Evolutionary conservation across 2,329 filamentous ascomycete genomes (phyloP).

Genomic region (Pezicula rhizophila): DNA sequence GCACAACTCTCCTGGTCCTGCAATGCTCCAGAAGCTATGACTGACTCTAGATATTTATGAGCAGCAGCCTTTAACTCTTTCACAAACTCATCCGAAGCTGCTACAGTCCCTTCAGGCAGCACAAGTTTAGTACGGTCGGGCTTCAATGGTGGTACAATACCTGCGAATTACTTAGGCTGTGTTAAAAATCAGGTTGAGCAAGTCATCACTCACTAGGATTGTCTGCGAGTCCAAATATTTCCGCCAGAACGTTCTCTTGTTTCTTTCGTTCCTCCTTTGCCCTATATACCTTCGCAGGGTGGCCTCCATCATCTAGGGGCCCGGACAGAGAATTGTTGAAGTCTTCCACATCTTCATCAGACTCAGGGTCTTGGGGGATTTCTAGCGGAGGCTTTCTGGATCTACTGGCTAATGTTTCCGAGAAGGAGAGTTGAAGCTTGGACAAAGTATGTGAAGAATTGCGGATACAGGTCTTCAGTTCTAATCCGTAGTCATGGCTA

Average conservation of each 20-base stretch:
- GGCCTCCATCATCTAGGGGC: constrained; percentile 34
- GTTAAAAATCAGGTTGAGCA: no score
- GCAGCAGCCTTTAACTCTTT: not conserved
- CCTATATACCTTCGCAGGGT: constrained; percentile 39
- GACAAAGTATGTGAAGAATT: constrained; percentile 49
- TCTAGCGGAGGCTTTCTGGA: constrained; percentile 38
- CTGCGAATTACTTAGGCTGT: no score
- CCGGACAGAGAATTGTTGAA: constrained; percentile 32
- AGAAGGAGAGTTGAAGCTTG: constrained; percentile 53
- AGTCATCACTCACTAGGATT: no score
- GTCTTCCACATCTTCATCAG: constrained; percentile 47
- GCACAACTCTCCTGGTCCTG: no score
- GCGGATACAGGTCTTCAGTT: constrained; percentile 49
- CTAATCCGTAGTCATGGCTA: constrained; percentile 45
- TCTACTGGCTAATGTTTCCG: constrained; percentile 41
- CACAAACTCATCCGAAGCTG: not conserved
- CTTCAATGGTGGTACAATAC: no score
- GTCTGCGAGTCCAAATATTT: constrained; percentile 43
- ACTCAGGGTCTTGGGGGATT: constrained; percentile 37
- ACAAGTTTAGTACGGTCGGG: constrained; percentile 5
- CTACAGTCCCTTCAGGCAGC: not conserved
- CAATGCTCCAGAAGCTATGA: no score
- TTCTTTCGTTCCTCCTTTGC: constrained; percentile 48
- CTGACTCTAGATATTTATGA: no score
- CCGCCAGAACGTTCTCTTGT: constrained; percentile 47